Base-by-base conservation (phyloP, 2,329 filamentous ascomycete genomes). In the Colletotrichum simmondsii region DNA sequence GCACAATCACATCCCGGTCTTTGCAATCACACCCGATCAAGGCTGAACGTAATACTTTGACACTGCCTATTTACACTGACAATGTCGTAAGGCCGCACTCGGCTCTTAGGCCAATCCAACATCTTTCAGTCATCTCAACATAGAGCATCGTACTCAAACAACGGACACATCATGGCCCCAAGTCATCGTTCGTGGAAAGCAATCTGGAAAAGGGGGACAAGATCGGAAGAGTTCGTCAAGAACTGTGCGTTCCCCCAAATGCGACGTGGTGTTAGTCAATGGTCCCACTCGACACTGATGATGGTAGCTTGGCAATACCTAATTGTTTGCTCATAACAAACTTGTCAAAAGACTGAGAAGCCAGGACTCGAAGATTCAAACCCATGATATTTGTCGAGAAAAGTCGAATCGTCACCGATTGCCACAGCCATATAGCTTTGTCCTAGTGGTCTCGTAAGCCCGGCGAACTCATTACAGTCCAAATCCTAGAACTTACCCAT, bases 261-360 rank as follows among this genome's bases (percentile, higher is more conserved):
- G 35, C 24, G 12, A 30, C 26, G 26, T 32, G 5, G 49, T 65
- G 70, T 65, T 72, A 70, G 70, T 65, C 71, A 73, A 58, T 3
- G 35, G 66, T 42, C 35, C 71, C 61, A 71, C 61, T 37, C 19
- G 16, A 49, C 16, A 35, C n/a, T 42, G 46, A 46, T n/a, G 46
- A 24, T 37, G n/a, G 22, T 57, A 65, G 71, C 71, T 71, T 73
- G 61, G 71, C 67, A 73, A 37, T 73, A 73, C 61, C 67, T 65
- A 65, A 73, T 65, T 57, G 35, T 70, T 37, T 24, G 24, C 66
- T 65, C 49, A 65, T 61, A 22, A 28, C 19, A 8, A 57, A 63
- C 28, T 10, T 42, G 5, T 3, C 16, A 22, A 14, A 46, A 19
- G 8, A 26, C 11, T 35, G 35, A 42, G 42, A 28, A 26, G 32